Base-by-base conservation (phyloP, 1,139 yeast genomes). In the Sporopachydermia cereana region DNA sequence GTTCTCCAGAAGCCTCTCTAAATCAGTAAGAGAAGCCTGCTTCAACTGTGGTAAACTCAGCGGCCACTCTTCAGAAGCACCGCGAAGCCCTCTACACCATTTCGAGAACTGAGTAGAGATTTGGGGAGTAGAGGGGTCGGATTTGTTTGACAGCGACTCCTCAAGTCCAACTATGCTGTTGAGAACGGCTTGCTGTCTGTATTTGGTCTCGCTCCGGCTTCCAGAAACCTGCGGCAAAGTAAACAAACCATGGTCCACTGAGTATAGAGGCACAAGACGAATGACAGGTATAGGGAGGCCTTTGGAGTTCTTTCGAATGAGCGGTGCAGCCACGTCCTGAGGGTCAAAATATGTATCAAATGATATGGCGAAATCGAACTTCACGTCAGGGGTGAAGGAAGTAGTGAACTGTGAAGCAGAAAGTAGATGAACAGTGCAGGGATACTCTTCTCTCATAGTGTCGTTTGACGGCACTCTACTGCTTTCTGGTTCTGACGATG, bases 291-390 rank as follows among this genome's bases (percentile, higher is more conserved):
- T 71, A 44, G 53, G 53, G 9, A 34, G 17, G 12, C 39, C 39
- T 5, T n/a, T 5, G 22, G 12, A 12, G 22, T 34, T 34, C 39
- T 21, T 5, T n/a, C 39, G 18, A 34, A 34, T n/a, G 12, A 34
- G 22, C 18, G 22, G 18, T n/a, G 74, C 61, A 41, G 66, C 65
- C 1, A 61, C 56, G 16, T 55, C 58, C 7, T 57, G 52, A 0
- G 73, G 65, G 48, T 77, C 76, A 25, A 83, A 80, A 23, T 82
- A 72, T 9, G 81, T 76, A 58, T 89, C 96, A 51, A 88, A 71
- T 1, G 84, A 76, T 14, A 88, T 69, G 2, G 85, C 60, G 47
- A 81, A 63, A 51, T 81, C 89, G 54, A 81, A 77, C 46, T 68
- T 58, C 43, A 42, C 7, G 5, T 34, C 39, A 7, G 39, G 39